phyloP scores from a whole-genome alignment of 2,329 filamentous ascomycete species.

The Zymoseptoria ardabiliae region DNA sequence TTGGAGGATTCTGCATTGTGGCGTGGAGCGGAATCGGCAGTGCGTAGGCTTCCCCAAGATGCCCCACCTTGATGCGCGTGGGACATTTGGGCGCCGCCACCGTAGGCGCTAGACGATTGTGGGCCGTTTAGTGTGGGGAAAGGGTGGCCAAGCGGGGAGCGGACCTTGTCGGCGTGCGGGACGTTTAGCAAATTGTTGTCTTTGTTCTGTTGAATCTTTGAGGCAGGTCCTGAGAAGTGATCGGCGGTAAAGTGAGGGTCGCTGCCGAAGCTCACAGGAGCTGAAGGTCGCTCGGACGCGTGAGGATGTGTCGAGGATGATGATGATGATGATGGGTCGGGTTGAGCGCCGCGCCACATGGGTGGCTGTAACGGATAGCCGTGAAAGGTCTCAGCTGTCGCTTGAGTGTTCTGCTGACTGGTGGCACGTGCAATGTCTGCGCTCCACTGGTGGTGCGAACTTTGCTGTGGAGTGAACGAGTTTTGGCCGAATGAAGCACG shows the following conservation, averaged over 20 bases:
- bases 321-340: neutral
- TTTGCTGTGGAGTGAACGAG: neutral
- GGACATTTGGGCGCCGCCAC: neutral
- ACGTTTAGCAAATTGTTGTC: conserved; percentile 10
- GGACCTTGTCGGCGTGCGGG: conserved; percentile 5
- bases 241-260: conserved; percentile 6
- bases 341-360: neutral
- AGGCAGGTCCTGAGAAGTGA: conserved; percentile 1
- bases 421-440: neutral
- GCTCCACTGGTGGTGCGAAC: neutral
- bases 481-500: neutral
- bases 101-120: neutral
- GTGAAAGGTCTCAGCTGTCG: neutral
- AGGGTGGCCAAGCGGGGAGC: conserved; percentile 1
- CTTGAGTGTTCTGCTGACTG: neutral
- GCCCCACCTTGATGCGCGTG: neutral
- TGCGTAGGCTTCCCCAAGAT: conserved; percentile 1
- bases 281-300: conserved; percentile 1
- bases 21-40: neutral
- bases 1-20: neutral
- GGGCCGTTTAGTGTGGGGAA: neutral
- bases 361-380: neutral
- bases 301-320: neutral
- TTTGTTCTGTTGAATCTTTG: conserved; percentile 3
- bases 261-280: conserved; percentile 9